phyloP scores from a whole-genome alignment of 495 filamentous ascomycete genomes.

The Tuber melanosporum region DNA sequence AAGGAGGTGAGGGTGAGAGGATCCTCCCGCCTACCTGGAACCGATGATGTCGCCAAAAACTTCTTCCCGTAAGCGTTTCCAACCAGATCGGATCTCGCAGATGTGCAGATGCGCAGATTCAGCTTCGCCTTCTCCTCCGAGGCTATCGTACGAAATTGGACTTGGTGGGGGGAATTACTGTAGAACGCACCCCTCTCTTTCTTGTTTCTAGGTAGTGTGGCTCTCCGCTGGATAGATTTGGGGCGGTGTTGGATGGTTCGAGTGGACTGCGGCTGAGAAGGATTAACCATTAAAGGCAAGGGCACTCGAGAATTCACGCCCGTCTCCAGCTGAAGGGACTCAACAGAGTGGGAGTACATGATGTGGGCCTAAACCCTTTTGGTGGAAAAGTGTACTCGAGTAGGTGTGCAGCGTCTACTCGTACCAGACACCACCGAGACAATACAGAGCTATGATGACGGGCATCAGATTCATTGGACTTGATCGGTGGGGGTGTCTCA shows the following conservation, averaged over 20 bases:
- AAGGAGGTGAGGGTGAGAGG: not conserved
- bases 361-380: not conserved
- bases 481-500: constrained; percentile 32
- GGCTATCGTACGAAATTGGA: constrained; percentile 7
- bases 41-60: constrained; percentile 33
- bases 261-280: constrained; percentile 29
- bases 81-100: constrained; percentile 37
- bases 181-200: not conserved
- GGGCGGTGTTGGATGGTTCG: constrained; percentile 26
- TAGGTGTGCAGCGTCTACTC: not conserved
- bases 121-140: constrained; percentile 23
- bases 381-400: not conserved
- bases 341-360: constrained; percentile 16
- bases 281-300: constrained; percentile 25
- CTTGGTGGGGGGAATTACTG: not conserved
- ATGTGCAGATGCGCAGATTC: constrained; percentile 28
- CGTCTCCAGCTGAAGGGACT: constrained; percentile 30
- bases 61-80: constrained; percentile 24
- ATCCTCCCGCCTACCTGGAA: constrained; percentile 32
- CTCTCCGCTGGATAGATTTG: constrained; percentile 22
- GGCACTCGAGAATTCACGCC: constrained; percentile 17
- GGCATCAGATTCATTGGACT: constrained; percentile 15
- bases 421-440: constrained; percentile 31
- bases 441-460: constrained; percentile 32
- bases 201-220: constrained; percentile 15